phyloP scores from a whole-genome alignment of 1,284 basidiomycete species.

The Puccinia coronata region DNA sequence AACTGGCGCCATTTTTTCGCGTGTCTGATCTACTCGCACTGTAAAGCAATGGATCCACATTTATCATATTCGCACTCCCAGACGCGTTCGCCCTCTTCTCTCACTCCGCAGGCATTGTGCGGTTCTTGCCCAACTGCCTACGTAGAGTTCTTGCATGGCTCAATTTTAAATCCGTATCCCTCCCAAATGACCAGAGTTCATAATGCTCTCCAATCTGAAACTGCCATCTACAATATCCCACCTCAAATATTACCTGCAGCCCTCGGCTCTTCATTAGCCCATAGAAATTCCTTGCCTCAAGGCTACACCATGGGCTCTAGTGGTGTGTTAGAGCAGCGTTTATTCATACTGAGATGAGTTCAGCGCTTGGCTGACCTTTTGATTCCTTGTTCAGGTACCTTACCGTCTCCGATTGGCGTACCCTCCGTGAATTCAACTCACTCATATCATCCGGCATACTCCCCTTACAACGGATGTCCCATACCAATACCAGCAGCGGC shows the following conservation, averaged over 20 bases:
- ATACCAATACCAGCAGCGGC: slow-evolving; percentile 3
- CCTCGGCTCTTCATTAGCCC: slow-evolving; percentile 1
- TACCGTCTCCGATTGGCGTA: slow-evolving; percentile 15
- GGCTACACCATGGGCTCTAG: slow-evolving; percentile 15
- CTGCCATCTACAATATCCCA: slow-evolving; percentile 3
- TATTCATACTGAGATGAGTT: not conserved
- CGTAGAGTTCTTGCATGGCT: not conserved
- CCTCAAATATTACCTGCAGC: not conserved
- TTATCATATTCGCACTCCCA: slow-evolving; percentile 18
- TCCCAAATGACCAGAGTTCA: not conserved
- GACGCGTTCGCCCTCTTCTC: slow-evolving; percentile 18
- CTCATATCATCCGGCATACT: slow-evolving; percentile 1
- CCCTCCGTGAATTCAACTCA: slow-evolving; percentile 23
- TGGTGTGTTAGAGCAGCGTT: not conserved
- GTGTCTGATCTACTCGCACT: slow-evolving; percentile 1
- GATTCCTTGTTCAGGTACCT: not conserved
- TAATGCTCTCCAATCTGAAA: not conserved
- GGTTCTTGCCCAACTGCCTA: not conserved
- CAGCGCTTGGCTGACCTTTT: not conserved
- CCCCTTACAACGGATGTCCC: slow-evolving; percentile 7
- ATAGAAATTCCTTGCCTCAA: not conserved
- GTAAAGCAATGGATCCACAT: slow-evolving; percentile 21
- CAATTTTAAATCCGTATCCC: slow-evolving; percentile 6
- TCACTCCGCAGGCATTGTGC: not conserved
- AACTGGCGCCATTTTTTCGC: not conserved